Evolutionary conservation across 2,329 filamentous ascomycete species (phyloP).

Genomic region (Aspergillus sojae): DNA sequence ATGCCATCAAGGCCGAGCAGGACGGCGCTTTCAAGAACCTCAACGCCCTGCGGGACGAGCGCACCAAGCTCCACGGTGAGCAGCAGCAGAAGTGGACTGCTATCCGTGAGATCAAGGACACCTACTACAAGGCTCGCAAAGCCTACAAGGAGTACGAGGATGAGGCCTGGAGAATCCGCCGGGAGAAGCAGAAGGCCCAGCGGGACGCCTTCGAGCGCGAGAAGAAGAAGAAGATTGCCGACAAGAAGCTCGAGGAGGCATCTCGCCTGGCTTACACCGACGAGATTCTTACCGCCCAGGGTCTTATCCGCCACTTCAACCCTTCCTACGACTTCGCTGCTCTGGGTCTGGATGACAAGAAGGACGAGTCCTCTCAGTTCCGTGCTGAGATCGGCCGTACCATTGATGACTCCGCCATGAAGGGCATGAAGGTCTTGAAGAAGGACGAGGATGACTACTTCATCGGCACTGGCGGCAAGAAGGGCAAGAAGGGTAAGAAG

Average conservation of each 20-base stretch:
- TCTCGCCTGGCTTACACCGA: slow-evolving; percentile 82
- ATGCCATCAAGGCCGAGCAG: slow-evolving; percentile 87
- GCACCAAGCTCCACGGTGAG: slow-evolving; percentile 77
- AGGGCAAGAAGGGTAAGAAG: slow-evolving; percentile 88
- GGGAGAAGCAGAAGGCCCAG: slow-evolving; percentile 81
- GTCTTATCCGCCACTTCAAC: slow-evolving; percentile 88
- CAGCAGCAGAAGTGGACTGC: slow-evolving; percentile 84
- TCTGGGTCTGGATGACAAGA: slow-evolving; percentile 55
- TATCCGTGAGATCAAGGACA: slow-evolving; percentile 86
- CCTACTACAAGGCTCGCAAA: slow-evolving; percentile 79
- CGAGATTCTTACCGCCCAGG: slow-evolving; percentile 87
- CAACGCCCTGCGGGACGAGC: slow-evolving; percentile 80
- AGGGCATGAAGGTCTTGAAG: slow-evolving; percentile 79
- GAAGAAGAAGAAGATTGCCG: slow-evolving; percentile 55
- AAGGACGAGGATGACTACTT: slow-evolving; percentile 94
- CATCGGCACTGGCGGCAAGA: slow-evolving; percentile 71
- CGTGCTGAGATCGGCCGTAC: slow-evolving; percentile 78
- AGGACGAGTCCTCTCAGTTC: slow-evolving; percentile 65
- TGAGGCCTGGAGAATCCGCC: slow-evolving; percentile 73
- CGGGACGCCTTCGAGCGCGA: slow-evolving; percentile 59
- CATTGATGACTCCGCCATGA: slow-evolving; percentile 79
- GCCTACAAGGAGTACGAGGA: slow-evolving; percentile 83
- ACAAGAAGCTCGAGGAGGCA: slow-evolving; percentile 56
- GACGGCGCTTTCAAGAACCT: slow-evolving; percentile 89
- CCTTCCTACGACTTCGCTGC: slow-evolving; percentile 72